Base-by-base conservation (phyloP, 2,329 filamentous ascomycete genomes). In the Beauveria caledonica region DNA sequence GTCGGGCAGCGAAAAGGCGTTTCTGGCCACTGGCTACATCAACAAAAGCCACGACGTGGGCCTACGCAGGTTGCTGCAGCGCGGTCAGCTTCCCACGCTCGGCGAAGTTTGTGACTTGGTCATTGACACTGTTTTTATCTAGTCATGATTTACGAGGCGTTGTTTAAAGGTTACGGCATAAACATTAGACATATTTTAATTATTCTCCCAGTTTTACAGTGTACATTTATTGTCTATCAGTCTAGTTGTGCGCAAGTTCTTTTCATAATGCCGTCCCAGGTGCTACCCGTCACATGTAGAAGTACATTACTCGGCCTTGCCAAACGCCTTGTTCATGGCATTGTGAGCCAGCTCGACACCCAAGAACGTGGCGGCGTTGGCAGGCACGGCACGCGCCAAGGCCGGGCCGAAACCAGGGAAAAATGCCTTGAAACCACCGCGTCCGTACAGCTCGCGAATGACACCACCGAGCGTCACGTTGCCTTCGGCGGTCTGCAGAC, bases 351-450 rank as follows among this genome's bases (percentile, higher is more conserved):
- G 74, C 78, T 94, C 90, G 8, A 94, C 89, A 11, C 90, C 89
- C 69, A 92, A 76, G 69, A 99, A 99, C 2, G 94, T 97, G 36
- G 94, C 94, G 2, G 94, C 94, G 72, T 99, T 99, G 10, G 94
- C 94, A 7, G 94, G 94, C 48, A 97, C 92, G 5, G 94, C 94
- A 75, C 94, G 86, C 11, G 92, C 89, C 72, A 99, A 82, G 3
- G 94, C 94, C 2, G 94, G 94, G 0, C 90, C 93, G 67, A 99
- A 92, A 25, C 94, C 94, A 6, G 94, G 94, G 84, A 99, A 99
- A 79, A 99, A 99, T 2, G 94, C 92, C 77, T 87, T 92, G 70
- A 89, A 73, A 4, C 94, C 94, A 36, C 93, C 92, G 68, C 79
- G 86, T 40, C 79, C 86, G 71, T 96, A 96, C n/a, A 99, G 79